Evolutionary conservation across 768 basidiomycete species (phyloP).

Genomic region (Melanogaster broomeanus): DNA sequence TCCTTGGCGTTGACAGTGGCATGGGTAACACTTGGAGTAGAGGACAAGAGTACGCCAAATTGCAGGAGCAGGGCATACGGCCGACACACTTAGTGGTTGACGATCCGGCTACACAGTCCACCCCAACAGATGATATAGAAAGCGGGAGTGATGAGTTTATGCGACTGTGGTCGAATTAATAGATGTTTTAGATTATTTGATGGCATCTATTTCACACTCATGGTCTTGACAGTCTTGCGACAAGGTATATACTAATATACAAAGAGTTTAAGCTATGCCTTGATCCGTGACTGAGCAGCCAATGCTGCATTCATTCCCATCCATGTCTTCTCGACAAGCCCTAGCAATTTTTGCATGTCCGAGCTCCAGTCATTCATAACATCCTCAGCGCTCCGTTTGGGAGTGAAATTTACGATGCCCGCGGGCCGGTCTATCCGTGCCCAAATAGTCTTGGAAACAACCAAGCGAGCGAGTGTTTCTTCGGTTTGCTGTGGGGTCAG

Average conservation of each 20-base stretch:
- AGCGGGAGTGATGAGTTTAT: conserved; percentile 12
- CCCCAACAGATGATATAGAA: conserved; percentile 19
- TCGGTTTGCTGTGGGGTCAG: conserved; percentile 82
- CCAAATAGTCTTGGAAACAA: conserved; percentile 90
- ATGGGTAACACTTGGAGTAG: conserved; percentile 61
- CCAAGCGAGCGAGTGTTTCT: conserved; percentile 83
- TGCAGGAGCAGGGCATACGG: conserved; percentile 71
- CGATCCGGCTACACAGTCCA: conserved; percentile 25
- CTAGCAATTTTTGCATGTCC: conserved; percentile 90
- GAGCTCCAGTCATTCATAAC: conserved; percentile 98
- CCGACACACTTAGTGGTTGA: conserved; percentile 66
- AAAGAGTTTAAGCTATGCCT: conserved; percentile 34
- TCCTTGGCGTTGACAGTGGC: conserved; percentile 46
- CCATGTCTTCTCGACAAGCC: conserved; percentile 98
- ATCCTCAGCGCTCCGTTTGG: conserved; percentile 82
- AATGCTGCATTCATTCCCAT: conserved; percentile 93
- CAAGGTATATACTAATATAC: conserved; percentile 16
- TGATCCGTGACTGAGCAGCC: conserved; percentile 73
- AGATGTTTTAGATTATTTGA: not conserved
- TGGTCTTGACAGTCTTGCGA: not conserved
- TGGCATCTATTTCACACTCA: not conserved
- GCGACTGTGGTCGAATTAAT: not conserved
- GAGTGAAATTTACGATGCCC: conserved; percentile 86
- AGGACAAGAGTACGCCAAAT: conserved; percentile 68
- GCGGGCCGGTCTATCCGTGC: conserved; percentile 92